Evolutionary conservation across 2,329 filamentous ascomycete genomes (phyloP).

Genomic region (Cordyceps javanica): DNA sequence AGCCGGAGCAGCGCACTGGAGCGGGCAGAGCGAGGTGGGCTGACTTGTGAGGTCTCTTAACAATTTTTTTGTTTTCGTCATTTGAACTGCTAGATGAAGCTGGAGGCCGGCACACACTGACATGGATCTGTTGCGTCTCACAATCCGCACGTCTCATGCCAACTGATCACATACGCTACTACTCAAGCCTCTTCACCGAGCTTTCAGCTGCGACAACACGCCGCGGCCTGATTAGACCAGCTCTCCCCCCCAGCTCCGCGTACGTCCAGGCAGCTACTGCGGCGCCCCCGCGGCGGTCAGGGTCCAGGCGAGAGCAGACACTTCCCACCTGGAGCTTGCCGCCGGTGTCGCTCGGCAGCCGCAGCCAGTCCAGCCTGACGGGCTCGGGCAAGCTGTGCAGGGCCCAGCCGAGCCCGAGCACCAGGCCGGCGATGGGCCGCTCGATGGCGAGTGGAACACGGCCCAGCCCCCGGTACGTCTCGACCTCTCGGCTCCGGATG

Average conservation of each 20-base stretch:
- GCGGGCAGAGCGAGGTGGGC: no score
- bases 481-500: background rate
- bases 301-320: slow-evolving; percentile 4
- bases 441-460: slow-evolving; percentile 4
- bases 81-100: no score
- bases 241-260: background rate
- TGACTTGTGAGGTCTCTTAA: no score
- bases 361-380: background rate
- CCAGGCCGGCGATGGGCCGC: background rate
- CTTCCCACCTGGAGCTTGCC: background rate
- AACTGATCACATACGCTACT: no score
- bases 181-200: background rate
- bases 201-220: background rate
- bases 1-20: no score
- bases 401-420: background rate
- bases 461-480: slow-evolving; percentile 1
- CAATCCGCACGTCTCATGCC: no score
- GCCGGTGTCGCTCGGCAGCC: background rate
- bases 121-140: no score
- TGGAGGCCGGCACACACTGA: no score
- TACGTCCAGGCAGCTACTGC: background rate
- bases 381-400: background rate
- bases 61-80: no score
- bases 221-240: background rate
- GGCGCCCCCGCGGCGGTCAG: background rate